Percentiles rank a stretch among this genome's conserved stretches.
Conservation (phyloP, 495 filamentous ascomycete genomes). For the Penicillium steckii region DNA sequence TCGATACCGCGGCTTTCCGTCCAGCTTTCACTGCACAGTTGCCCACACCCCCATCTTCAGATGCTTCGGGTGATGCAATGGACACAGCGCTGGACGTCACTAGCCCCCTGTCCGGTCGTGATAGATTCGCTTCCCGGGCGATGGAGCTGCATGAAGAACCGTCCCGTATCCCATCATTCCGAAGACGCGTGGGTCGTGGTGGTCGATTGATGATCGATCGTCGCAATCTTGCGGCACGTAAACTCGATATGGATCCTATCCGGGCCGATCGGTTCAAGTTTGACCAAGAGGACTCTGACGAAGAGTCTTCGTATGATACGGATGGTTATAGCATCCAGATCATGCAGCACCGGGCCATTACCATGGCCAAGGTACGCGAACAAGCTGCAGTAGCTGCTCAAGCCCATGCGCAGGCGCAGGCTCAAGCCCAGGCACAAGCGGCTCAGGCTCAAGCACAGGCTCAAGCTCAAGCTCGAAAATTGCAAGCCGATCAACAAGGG, state of each 20-base stretch:
- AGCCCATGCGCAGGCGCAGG: slow-evolving; percentile 49
- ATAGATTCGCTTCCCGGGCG: slow-evolving; percentile 45
- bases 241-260: slow-evolving; percentile 48
- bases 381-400: slow-evolving; percentile 44
- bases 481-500: slow-evolving; percentile 42
- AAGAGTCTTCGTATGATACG: slow-evolving; percentile 68
- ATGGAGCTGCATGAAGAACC: slow-evolving; percentile 49
- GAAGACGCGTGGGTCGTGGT: slow-evolving; percentile 69
- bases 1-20: slow-evolving; percentile 63
- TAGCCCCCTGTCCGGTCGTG: slow-evolving; percentile 44
- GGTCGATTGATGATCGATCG: slow-evolving; percentile 83
- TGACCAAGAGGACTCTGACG: slow-evolving; percentile 67
- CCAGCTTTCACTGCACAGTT: slow-evolving; percentile 79
- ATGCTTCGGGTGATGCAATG: slow-evolving; percentile 59
- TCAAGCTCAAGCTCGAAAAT: slow-evolving; percentile 47
- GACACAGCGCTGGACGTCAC: slow-evolving; percentile 45
- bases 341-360: slow-evolving; percentile 70
- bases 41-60: slow-evolving; percentile 82
- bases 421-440: slow-evolving; percentile 43
- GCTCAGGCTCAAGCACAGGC: slow-evolving; percentile 41
- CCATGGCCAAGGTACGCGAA: slow-evolving; percentile 53
- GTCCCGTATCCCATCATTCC: slow-evolving; percentile 57
- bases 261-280: slow-evolving; percentile 78
- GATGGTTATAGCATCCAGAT: slow-evolving; percentile 69
- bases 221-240: slow-evolving; percentile 48